Base-by-base conservation (phyloP, 352 stramenopile genomes). In the Peronospora destructor region DNA sequence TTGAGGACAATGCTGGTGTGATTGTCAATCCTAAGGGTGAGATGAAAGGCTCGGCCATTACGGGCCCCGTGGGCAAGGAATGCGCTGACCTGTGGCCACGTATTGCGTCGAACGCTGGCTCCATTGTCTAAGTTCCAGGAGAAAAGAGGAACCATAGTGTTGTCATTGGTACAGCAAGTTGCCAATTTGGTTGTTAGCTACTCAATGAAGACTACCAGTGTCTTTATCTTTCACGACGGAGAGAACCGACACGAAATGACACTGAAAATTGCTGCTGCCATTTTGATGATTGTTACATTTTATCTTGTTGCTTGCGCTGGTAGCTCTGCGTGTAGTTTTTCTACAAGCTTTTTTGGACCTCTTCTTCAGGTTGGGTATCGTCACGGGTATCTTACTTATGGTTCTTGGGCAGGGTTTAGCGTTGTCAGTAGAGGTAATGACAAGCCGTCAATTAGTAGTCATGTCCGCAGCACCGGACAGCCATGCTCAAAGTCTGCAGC, bases 21-120 rank as follows among this genome's bases (percentile, higher is more conserved):
- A 99, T 99, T 73, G 97, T 99, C 48, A 99, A 99, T 87, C 97
- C 97, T 55, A 99, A 99, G 93, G 97, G 97, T 67, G 97, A 99
- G 82, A 99, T 99, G 97, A 99, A 99, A 89, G 97, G 92, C 54
- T 98, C 94, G 64, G 97, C 96, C 63, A 98, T 99, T 53, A 98
- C 95, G 54, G 97, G 97, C 69, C 97, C 97, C 38, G 96, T 99
- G 59, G 96, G 94, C 51, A 99, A 99, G 91, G 97, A 99, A 78
- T 99, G 96, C 84, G 97, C 97, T 28, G 97, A 99, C 79, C 77
- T 99, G 64, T 99, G 97, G 97, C 97, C 97, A 45, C 94, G 96
- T 98, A 99, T 99, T 76, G 96, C 97, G 57, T 96, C 91, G 55
- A 98, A 98, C 84, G 90, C 97, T 69, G 96, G 96, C 71, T 99